Evolutionary conservation across 2,329 filamentous ascomycete species (phyloP).

Genomic region (Parafenestella ontariensis): DNA sequence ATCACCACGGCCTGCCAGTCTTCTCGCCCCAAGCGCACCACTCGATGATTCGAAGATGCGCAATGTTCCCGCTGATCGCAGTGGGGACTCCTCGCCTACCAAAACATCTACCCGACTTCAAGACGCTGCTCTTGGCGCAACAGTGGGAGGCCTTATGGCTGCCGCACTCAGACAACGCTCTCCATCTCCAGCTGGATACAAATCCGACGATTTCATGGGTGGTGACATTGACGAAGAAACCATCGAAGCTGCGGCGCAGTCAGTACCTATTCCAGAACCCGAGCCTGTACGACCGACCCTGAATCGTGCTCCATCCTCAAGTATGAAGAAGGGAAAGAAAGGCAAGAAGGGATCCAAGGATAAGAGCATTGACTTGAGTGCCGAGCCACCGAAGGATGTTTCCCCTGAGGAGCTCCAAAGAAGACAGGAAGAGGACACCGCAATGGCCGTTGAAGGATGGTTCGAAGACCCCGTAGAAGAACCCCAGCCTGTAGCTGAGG

Average conservation of each 20-base stretch:
- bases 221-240: constrained; percentile 29
- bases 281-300: not conserved
- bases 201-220: constrained; percentile 28
- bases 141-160: constrained; percentile 35
- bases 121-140: constrained; percentile 36
- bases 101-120: constrained; percentile 34
- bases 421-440: constrained; percentile 31
- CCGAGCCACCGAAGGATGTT: constrained; percentile 16
- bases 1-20: constrained; percentile 9
- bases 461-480: constrained; percentile 8
- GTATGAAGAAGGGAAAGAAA: constrained; percentile 42
- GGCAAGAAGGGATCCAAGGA: constrained; percentile 39
- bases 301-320: constrained; percentile 7
- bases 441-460: constrained; percentile 36
- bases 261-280: constrained; percentile 3
- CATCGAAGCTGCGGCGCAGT: constrained; percentile 19
- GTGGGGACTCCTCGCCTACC: constrained; percentile 22
- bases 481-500: constrained; percentile 10
- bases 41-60: constrained; percentile 36
- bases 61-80: constrained; percentile 12
- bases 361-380: constrained; percentile 12
- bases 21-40: constrained; percentile 30
- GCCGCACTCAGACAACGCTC: constrained; percentile 23
- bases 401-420: constrained; percentile 28
- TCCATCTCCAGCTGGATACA: constrained; percentile 19